Evolutionary conservation across 2,329 filamentous ascomycete species (phyloP), one percentile per base, ranked within the genome.

Genomic region (Ophiocordyceps camponoti-saundersi): DNA sequence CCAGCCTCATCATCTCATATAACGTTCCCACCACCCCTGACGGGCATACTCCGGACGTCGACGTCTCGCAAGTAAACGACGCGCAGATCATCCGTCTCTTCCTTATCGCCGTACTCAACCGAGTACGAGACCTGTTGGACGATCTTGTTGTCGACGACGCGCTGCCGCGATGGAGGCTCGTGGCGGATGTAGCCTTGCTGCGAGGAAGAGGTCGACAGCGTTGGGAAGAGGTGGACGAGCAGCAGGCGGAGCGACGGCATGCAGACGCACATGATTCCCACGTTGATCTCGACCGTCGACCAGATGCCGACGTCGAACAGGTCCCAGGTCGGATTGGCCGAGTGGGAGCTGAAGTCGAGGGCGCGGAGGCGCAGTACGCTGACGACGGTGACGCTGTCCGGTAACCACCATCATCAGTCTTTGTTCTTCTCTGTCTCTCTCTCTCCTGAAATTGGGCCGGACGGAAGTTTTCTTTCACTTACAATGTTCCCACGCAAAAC

Each of bases 401-500:
- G 36, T 12, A 13, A n/a, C 11, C 3, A 3, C 20, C n/a, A 34
- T 7, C 7, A 18, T 5, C 13, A 3, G 2, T 15, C 10, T 29
- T 10, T 0, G 5, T n/a, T 12, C 30, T 13, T 12, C n/a, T n/a
- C n/a, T n/a, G n/a, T n/a, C n/a, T n/a, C n/a, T n/a, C n/a, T n/a
- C n/a, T n/a, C n/a, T n/a, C n/a, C n/a, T n/a, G n/a, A n/a, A n/a
- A n/a, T n/a, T n/a, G n/a, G n/a, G n/a, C n/a, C n/a, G n/a, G 29
- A 6, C 6, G 6, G 29, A 30, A 6, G 29, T 6, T 12, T 6
- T 6, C 29, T 30, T 30, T 20, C 20, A 61, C 64, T 56, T 52
- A 65, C 64, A 70, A 68, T n/a, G 63, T 57, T 8, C 72, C 71
- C 12, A 73, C 62, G 18, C 62, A 61, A 48, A 75, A 74, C 70